phyloP scores from a whole-genome alignment of 441 rosid species.

The Arabidopsis lyrata region DNA sequence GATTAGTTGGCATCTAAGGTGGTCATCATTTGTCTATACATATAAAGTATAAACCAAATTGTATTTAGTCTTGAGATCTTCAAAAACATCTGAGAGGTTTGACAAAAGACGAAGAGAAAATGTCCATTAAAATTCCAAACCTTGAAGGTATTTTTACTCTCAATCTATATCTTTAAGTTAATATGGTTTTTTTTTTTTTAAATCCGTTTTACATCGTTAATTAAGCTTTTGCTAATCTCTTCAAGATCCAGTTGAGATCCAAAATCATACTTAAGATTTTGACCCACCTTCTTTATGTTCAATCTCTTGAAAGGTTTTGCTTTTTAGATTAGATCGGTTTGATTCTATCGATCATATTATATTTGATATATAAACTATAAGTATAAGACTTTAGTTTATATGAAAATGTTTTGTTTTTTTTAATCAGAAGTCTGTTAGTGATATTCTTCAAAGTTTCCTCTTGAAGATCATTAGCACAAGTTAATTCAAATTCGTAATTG shows the following conservation, averaged over 20 bases:
- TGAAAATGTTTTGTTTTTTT: not conserved
- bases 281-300: conserved; percentile 5
- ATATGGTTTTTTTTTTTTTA: no score
- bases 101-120: conserved; percentile 33
- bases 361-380: no score
- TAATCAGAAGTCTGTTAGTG: not conserved
- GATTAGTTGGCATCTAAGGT: conserved; percentile 31
- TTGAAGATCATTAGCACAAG: conserved; percentile 21
- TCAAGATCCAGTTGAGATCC: conserved; percentile 28
- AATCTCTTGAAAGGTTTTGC: not conserved
- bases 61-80: conserved; percentile 25
- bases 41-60: no score
- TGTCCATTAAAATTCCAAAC: conserved; percentile 40
- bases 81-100: conserved; percentile 21
- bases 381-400: not conserved
- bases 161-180: not conserved
- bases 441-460: not conserved
- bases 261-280: not conserved
- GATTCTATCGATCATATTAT: not conserved
- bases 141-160: conserved; percentile 30
- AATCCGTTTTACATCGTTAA: not conserved
- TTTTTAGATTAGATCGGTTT: not conserved
- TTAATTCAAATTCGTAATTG: not conserved
- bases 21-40: conserved; percentile 24
- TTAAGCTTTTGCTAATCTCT: not conserved